These are phyloP conservation scores for Anthoceros angustus DNA, from an alignment of 225 moss, liverwort and hornwort species.

Conservation along the genomic window DNA sequence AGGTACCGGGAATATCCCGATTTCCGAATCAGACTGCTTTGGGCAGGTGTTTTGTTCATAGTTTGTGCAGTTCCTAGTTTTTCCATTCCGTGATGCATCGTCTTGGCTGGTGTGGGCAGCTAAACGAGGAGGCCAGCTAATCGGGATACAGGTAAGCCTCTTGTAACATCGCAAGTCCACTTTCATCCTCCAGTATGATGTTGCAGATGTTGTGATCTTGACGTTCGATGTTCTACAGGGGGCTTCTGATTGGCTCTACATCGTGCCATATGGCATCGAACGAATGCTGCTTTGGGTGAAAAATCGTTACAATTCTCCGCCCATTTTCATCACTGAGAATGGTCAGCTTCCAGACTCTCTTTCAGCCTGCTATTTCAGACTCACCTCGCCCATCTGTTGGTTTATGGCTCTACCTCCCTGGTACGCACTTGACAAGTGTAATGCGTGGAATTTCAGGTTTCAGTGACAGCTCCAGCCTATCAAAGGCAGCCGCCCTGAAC, in stretches of 20 bases:
- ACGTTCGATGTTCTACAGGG: background rate
- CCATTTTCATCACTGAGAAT: constrained; percentile 16
- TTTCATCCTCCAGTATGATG: background rate
- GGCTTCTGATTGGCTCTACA: constrained; percentile 10
- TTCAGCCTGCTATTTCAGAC: no score
- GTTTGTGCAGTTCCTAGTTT: no score
- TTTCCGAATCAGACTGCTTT: no score
- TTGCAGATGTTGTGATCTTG: background rate
- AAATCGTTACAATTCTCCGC: constrained; percentile 12
- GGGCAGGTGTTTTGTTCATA: no score
- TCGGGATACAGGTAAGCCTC: background rate
- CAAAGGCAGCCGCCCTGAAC: background rate
- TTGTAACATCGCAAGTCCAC: background rate
- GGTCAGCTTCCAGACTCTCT: constrained; percentile 6
- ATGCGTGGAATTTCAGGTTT: background rate
- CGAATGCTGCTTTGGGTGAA: constrained; percentile 12
- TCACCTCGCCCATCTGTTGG: no score
- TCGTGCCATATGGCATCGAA: constrained; percentile 13
- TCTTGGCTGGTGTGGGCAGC: background rate
- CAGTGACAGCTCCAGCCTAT: background rate
- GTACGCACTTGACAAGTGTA: background rate
- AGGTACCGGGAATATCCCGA: background rate
- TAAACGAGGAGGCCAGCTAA: background rate
- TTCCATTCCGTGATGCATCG: background rate
- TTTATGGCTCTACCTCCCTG: background rate